Percentiles rank a stretch among this genome's conserved stretches.
phyloP scores from a whole-genome alignment of 2,329 filamentous ascomycete genomes.

The Diaporthe ilicicola region DNA sequence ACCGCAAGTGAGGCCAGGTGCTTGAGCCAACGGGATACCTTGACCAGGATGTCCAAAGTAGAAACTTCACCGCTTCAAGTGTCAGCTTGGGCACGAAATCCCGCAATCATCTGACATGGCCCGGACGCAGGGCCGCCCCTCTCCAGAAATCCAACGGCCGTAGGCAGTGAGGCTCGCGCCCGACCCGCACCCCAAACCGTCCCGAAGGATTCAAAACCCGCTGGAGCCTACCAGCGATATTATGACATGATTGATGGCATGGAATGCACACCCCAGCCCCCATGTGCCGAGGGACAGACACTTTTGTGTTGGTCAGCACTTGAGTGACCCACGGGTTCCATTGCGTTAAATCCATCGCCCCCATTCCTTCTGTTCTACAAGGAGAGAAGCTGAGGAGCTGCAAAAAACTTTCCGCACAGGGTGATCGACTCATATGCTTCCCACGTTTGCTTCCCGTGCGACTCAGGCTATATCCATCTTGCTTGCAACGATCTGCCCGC shows the following conservation, averaged over 20 bases:
- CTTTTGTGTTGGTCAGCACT: no score
- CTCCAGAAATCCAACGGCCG: background rate
- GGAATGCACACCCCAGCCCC: no score
- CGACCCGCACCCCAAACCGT: background rate
- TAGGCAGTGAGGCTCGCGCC: background rate
- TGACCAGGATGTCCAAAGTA: background rate
- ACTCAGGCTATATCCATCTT: conserved; percentile 20
- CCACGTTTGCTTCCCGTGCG: background rate
- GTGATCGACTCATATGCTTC: conserved; percentile 18
- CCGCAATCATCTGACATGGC: conserved; percentile 10
- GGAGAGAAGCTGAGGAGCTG: no score
- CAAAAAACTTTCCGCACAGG: no score
- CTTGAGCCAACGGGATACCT: background rate
- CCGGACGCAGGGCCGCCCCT: background rate
- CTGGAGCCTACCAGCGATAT: background rate
- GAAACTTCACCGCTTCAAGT: background rate
- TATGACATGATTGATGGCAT: background rate
- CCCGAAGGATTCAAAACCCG: conserved; percentile 9
- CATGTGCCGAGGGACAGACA: background rate
- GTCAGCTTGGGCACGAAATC: background rate
- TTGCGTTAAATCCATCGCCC: background rate
- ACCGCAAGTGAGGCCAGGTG: background rate
- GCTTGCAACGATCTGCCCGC: conserved; percentile 31
- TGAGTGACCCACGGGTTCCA: conserved; percentile 1
- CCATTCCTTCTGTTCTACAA: no score